Base-by-base conservation (phyloP, 225 moss, liverwort and hornwort species). In the Neckera pumila region DNA sequence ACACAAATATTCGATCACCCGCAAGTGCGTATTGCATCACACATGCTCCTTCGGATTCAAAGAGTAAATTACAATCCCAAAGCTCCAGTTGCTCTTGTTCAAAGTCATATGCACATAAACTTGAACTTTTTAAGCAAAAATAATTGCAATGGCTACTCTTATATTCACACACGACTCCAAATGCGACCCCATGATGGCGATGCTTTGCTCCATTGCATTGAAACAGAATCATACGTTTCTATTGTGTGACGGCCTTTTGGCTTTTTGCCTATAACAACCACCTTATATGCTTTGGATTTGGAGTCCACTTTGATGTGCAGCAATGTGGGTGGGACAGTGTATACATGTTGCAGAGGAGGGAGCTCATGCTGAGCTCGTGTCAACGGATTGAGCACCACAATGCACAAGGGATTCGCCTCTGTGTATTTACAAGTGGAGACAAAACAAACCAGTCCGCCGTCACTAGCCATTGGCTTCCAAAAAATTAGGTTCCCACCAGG, bases 111-210 rank as follows among this genome's bases (percentile, higher is more conserved):
- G 27, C 3, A 43, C 43, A 27, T 9, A 27, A 27, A 1, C 10
- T 15, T 42, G 10, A 43, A 27, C 27, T 14, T 26, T 9, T 16
- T 6, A 43, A 43, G 27, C 2, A 5, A 9, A 27, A 72, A 72
- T 10, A 15, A 9, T 27, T 43, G 72, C 43, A 14, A 17, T 27
- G 9, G 16, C 27, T 9, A 16, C 9, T 43, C 42, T 9, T 27
- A 9, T 27, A 42, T 9, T 26, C 16, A 21, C 72, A 10, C 43
- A 2, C 9, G 25, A 42, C 2, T 9, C 27, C 16, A 43, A 43
- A 11, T 21, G 36, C 18, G 12, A 11, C 36, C 21, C n/a, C 0
- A 36, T 0, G 26, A 42, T 71, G 42, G 71, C 7, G 1, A 0
- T 42, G 1, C 8, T 0, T 0, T 42, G 9, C 27, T 72, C 72